These are phyloP conservation scores for Mycothermus thermophilus DNA, from an alignment of 495 filamentous ascomycete genomes.

Conservation along the genomic window DNA sequence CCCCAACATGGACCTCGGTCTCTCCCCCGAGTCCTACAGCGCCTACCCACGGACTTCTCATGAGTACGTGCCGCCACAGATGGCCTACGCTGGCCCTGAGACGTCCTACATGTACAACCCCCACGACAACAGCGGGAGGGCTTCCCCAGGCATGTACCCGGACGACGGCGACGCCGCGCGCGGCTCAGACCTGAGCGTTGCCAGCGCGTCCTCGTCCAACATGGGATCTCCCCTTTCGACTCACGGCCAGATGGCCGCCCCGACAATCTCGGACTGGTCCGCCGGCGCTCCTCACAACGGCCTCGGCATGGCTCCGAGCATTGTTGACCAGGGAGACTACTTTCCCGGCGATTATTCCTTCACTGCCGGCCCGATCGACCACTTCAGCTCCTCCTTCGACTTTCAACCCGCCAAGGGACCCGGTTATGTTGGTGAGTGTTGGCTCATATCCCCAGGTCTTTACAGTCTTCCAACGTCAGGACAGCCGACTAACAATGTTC, in stretches of 20 bases:
- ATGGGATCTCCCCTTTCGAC: conserved; percentile 69
- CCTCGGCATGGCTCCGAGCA: conserved; percentile 51
- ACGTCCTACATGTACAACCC: conserved; percentile 25
- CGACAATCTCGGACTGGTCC: conserved; percentile 46
- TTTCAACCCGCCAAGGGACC: conserved; percentile 38
- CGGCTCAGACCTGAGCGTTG: conserved; percentile 51
- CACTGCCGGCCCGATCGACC: conserved; percentile 31
- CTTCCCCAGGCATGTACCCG: conserved; percentile 29
- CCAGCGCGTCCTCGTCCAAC: conserved; percentile 66
- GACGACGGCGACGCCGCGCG: conserved; percentile 32
- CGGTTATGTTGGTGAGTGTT: conserved; percentile 70
- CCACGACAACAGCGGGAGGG: conserved; percentile 18
- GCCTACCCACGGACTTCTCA: conserved; percentile 27
- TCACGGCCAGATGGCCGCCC: conserved; percentile 41
- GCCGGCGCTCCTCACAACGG: conserved; percentile 44
- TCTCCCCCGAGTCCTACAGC: conserved; percentile 26
- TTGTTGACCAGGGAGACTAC: conserved; percentile 49
- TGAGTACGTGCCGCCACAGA: conserved; percentile 24
- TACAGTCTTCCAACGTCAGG: too few species aligned
- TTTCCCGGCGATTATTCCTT: conserved; percentile 42
- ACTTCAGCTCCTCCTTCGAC: conserved; percentile 42
- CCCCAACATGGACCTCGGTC: conserved; percentile 26
- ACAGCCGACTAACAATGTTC: too few species aligned
- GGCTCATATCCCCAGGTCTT: conserved; percentile 22
- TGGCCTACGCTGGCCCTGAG: conserved; percentile 29